Conservation (phyloP, 441 rosid species). For the Bocquillonia castaneifolia region DNA sequence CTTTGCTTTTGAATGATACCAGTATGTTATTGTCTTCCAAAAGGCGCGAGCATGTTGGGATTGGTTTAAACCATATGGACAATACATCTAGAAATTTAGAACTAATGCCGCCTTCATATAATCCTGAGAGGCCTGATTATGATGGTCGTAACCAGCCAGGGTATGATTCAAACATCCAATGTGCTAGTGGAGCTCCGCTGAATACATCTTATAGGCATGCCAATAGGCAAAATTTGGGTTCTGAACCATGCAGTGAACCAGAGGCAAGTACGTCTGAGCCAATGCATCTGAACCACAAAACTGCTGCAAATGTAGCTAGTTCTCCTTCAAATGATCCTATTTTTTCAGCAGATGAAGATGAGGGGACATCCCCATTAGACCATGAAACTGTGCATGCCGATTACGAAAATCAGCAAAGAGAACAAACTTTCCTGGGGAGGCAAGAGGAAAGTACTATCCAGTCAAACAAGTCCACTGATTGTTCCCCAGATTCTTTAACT, state of each 20-base stretch:
- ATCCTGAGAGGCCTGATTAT: conserved; percentile 37
- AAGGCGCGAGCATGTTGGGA: conserved; percentile 38
- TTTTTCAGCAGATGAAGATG: conserved; percentile 60
- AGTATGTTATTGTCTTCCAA: conserved; percentile 48
- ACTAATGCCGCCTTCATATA: conserved; percentile 39
- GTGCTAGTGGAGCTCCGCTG: conserved; percentile 31
- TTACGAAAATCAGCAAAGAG: conserved; percentile 33
- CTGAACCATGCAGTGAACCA: conserved; percentile 81
- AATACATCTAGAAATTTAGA: conserved; percentile 37
- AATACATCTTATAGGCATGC: conserved; percentile 31
- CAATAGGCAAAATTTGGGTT: conserved; percentile 58
- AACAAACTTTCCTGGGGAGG: conserved; percentile 33
- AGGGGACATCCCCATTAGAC: conserved; percentile 53
- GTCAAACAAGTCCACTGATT: conserved; percentile 27
- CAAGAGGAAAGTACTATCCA: conserved; percentile 20
- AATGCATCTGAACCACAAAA: conserved; percentile 46
- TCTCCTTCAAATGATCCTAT: conserved; percentile 54
- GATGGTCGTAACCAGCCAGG: conserved; percentile 33
- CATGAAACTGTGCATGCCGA: conserved; percentile 37
- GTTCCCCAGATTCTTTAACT: conserved; percentile 48
- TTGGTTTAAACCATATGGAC: conserved; percentile 37
- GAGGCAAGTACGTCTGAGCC: conserved; percentile 89
- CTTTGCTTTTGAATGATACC: conserved; percentile 61
- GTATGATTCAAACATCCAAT: conserved; percentile 31
- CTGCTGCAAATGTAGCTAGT: conserved; percentile 39